These are phyloP conservation scores for Peterozyma toletana DNA, from an alignment of 805 yeast species.

Conservation along the genomic window DNA sequence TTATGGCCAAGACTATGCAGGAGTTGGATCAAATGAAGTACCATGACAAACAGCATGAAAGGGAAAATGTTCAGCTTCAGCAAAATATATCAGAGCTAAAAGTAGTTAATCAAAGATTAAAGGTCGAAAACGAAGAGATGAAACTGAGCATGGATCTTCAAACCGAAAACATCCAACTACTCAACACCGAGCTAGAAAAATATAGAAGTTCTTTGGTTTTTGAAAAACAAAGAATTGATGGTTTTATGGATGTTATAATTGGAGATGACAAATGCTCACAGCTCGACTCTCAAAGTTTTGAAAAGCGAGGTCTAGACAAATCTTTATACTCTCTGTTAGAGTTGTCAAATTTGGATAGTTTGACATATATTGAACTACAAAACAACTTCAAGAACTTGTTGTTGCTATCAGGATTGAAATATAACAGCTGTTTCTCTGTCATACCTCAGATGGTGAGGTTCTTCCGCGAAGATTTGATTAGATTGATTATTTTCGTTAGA, in stretches of 20 bases:
- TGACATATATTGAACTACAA: slow-evolving; percentile 5
- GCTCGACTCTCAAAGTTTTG: background rate
- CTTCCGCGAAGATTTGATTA: slow-evolving; percentile 5
- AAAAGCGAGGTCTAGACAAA: background rate
- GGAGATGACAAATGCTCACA: slow-evolving; percentile 2
- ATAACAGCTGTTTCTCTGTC: background rate
- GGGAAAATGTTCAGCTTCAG: too few relatives aligned
- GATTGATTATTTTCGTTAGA: slow-evolving; percentile 3
- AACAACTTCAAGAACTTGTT: slow-evolving; percentile 2
- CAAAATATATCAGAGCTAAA: too few relatives aligned
- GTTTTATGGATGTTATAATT: background rate
- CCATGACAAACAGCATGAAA: too few relatives aligned
- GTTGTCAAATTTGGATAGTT: background rate
- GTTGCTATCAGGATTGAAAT: background rate
- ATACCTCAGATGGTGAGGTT: slow-evolving; percentile 1
- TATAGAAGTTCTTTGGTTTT: too few relatives aligned
- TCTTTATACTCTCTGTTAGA: slow-evolving; percentile 1
- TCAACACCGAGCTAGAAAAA: too few relatives aligned
- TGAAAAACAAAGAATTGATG: background rate
- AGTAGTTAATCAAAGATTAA: too few relatives aligned
- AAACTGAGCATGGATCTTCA: too few relatives aligned
- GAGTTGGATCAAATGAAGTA: too few relatives aligned
- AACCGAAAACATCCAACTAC: too few relatives aligned
- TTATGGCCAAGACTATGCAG: too few relatives aligned
- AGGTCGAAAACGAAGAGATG: too few relatives aligned